These are phyloP conservation scores for Hygrophoropsis aurantiaca DNA, from an alignment of 768 basidiomycete genomes.

Conservation along the genomic window DNA sequence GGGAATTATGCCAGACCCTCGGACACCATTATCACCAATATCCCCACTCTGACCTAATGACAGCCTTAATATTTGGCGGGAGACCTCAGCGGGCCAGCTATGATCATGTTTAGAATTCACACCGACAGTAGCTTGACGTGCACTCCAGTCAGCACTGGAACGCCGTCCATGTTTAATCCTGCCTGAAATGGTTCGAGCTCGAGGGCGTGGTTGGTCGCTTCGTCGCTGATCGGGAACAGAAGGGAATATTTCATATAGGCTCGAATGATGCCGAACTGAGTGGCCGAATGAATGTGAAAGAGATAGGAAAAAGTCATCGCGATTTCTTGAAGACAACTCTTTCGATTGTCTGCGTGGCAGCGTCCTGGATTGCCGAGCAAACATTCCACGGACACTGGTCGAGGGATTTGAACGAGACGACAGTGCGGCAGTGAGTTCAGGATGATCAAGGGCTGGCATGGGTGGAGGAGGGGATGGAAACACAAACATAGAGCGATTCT, in stretches of 20 bases:
- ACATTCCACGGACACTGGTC: conserved; percentile 4
- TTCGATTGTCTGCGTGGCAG: conserved; percentile 15
- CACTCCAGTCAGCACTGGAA: conserved; percentile 58
- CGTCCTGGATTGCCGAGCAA: conserved; percentile 24
- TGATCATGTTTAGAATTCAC: conserved; percentile 29
- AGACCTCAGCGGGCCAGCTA: conserved; percentile 60
- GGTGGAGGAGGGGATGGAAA: conserved; percentile 45
- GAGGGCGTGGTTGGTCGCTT: conserved; percentile 7
- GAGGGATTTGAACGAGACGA: conserved; percentile 18
- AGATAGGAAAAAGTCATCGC: conserved; percentile 19
- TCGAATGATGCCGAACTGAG: conserved; percentile 25
- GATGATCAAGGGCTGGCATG: conserved; percentile 52
- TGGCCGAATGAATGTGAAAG: conserved; percentile 24
- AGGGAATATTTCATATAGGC: conserved; percentile 25
- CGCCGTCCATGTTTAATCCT: conserved; percentile 41
- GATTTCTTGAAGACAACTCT: conserved; percentile 2
- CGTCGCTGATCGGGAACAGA: conserved; percentile 7
- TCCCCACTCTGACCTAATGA: conserved; percentile 36
- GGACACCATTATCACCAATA: background rate
- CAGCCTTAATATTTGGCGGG: conserved; percentile 52
- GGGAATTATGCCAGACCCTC: conserved; percentile 12
- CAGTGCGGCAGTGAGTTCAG: conserved; percentile 24
- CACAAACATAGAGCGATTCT: conserved; percentile 20
- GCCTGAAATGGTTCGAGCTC: conserved; percentile 32
- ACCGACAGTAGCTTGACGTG: conserved; percentile 43